These are phyloP conservation scores for Fusarium pseudograminearum DNA, from an alignment of 2,329 filamentous ascomycete species.

Conservation along the genomic window DNA sequence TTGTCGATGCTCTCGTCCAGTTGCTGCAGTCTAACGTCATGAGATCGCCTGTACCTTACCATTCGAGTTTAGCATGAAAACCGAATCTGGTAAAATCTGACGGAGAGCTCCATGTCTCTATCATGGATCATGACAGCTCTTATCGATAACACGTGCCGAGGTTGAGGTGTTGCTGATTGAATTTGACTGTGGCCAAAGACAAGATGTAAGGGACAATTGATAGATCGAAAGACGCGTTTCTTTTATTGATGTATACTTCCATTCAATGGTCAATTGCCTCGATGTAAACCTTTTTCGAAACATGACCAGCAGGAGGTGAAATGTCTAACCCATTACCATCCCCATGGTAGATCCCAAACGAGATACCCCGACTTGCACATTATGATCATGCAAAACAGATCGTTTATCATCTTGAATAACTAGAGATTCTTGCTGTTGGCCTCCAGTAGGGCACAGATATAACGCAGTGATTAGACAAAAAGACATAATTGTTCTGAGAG, in stretches of 20 bases:
- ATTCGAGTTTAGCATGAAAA: slow-evolving; percentile 21
- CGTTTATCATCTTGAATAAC: too few relatives aligned
- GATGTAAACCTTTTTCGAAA: not conserved
- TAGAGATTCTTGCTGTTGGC: too few relatives aligned
- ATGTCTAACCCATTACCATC: not conserved
- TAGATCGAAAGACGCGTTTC: not conserved
- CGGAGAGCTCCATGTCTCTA: slow-evolving; percentile 3
- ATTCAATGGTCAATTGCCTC: not conserved
- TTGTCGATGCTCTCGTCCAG: not conserved
- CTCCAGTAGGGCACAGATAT: too few relatives aligned
- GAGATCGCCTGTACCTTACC: slow-evolving; percentile 28
- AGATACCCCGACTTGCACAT: too few relatives aligned
- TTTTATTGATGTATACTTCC: not conserved
- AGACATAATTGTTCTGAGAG: too few relatives aligned
- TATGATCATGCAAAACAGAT: too few relatives aligned
- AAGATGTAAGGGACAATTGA: not conserved
- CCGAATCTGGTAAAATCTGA: slow-evolving; percentile 3
- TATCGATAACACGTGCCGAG: slow-evolving; percentile 28
- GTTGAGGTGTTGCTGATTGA: not conserved
- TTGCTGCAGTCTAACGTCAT: slow-evolving; percentile 23
- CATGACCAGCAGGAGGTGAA: not conserved
- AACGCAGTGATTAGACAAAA: too few relatives aligned
- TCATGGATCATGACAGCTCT: slow-evolving; percentile 31
- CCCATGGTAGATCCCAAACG: not conserved
- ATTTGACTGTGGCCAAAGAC: not conserved